Evolutionary conservation across 257 asterid genomes (phyloP).

Genomic region (Solanum corneliomulleri): DNA sequence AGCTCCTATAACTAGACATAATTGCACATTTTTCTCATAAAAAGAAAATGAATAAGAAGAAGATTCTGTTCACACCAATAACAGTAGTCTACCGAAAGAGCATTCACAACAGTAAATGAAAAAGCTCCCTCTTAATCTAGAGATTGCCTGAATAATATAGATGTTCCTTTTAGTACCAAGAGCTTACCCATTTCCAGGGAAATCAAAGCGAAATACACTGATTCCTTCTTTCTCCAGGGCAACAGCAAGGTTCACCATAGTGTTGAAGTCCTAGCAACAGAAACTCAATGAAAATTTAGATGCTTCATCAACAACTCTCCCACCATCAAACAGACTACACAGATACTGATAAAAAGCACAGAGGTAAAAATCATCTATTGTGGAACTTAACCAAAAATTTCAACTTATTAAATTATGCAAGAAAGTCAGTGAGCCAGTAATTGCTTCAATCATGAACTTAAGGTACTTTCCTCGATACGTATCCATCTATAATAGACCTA

Average conservation of each 20-base stretch:
- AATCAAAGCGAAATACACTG: slow-evolving; percentile 60
- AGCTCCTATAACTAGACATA: background rate
- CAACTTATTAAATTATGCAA: background rate
- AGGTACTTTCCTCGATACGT: background rate
- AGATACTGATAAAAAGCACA: background rate
- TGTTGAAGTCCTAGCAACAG: slow-evolving; percentile 14
- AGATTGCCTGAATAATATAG: background rate
- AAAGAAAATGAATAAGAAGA: background rate
- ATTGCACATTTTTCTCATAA: background rate
- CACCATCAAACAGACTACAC: background rate
- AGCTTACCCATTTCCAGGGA: slow-evolving; percentile 83
- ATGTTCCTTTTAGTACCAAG: background rate
- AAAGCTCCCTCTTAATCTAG: background rate
- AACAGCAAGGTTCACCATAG: slow-evolving; percentile 33
- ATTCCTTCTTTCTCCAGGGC: slow-evolving; percentile 72
- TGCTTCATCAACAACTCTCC: background rate
- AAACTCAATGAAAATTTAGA: background rate
- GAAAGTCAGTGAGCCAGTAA: background rate
- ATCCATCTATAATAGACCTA: background rate
- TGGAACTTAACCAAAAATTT: background rate
- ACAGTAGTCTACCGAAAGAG: background rate
- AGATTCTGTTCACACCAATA: background rate
- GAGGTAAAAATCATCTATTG: background rate
- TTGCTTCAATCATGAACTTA: background rate
- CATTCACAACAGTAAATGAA: background rate